Percentiles rank a stretch among this genome's conserved stretches.
These are phyloP conservation scores for Xanthoparmelia taractica DNA, from an alignment of 495 filamentous ascomycete species.

Conservation along the genomic window DNA sequence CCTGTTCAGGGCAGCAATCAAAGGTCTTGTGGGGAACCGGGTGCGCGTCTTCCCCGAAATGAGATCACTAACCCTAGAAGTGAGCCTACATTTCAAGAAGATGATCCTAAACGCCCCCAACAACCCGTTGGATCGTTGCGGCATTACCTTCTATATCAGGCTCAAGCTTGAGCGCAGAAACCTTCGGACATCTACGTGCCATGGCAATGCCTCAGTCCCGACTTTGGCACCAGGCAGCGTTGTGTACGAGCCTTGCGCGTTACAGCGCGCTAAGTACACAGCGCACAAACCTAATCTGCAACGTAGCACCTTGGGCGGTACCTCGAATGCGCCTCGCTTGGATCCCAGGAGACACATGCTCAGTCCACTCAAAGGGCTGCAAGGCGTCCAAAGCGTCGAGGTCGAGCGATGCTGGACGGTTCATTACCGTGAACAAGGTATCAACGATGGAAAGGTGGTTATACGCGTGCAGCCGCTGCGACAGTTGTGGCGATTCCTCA, in stretches of 20 bases:
- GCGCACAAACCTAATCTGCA: background rate
- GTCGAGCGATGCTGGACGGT: conserved; percentile 12
- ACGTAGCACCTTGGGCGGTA: background rate
- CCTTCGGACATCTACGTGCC: background rate
- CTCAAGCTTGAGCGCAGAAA: background rate
- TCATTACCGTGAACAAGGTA: background rate
- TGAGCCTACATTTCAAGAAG: conserved; percentile 4
- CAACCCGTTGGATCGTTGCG: conserved; percentile 7
- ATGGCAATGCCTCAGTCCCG: background rate
- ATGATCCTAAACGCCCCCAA: background rate
- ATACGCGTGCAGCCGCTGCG: background rate
- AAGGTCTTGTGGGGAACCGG: background rate
- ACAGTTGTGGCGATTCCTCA: background rate
- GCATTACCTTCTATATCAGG: conserved; percentile 6
- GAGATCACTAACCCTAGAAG: conserved; percentile 2
- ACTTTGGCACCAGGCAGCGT: background rate
- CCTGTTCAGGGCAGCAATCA: background rate
- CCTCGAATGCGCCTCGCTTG: background rate
- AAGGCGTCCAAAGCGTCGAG: conserved; percentile 2
- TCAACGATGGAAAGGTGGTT: background rate
- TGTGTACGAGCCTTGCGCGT: background rate
- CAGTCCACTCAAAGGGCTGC: background rate
- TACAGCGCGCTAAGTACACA: background rate
- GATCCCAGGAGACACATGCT: conserved; percentile 11
- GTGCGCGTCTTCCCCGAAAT: background rate